Evolutionary conservation across 805 yeast genomes (phyloP).

Genomic region (Nakazawaea peltata): DNA sequence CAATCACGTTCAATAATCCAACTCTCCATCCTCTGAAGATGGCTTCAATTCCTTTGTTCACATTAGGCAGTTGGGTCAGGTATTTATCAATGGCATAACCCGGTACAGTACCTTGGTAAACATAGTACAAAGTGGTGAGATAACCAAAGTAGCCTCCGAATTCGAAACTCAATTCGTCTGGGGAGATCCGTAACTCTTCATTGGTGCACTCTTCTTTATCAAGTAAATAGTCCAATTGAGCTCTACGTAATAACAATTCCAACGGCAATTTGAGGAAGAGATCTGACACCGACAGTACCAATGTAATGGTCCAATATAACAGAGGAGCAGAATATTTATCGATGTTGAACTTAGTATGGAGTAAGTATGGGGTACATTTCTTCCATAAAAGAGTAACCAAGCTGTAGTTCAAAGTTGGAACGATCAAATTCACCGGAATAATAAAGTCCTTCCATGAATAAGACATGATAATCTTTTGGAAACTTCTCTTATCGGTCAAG

Average conservation of each 20-base stretch:
- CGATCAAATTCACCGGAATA: conserved; percentile 51
- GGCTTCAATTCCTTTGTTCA: conserved; percentile 38
- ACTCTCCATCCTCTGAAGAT: conserved; percentile 90
- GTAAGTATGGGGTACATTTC: conserved; percentile 56
- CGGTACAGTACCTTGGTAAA: conserved; percentile 28
- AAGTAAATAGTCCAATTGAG: conserved; percentile 64
- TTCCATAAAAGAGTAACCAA: conserved; percentile 52
- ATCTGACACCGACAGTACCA: conserved; percentile 58
- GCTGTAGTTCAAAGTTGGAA: conserved; percentile 65
- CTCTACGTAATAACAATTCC: conserved; percentile 78
- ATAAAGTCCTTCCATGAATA: conserved; percentile 32
- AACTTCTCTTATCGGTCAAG: conserved; percentile 45
- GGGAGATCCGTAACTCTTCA: conserved; percentile 33
- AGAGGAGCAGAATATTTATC: conserved; percentile 60
- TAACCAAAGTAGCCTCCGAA: conserved; percentile 51
- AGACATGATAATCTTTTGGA: conserved; percentile 55
- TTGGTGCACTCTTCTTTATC: conserved; percentile 26
- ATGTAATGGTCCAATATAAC: conserved; percentile 47
- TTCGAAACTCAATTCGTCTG: conserved; percentile 48
- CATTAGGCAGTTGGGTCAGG: conserved; percentile 25
- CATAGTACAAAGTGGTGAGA: conserved; percentile 43
- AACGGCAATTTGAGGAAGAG: conserved; percentile 75
- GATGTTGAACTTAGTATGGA: conserved; percentile 53
- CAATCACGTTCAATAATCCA: conserved; percentile 69
- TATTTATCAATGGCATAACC: conserved; percentile 17